Evolutionary conservation across 2,329 filamentous ascomycete species (phyloP).

Genomic region (Sclerotinia trifoliorum): DNA sequence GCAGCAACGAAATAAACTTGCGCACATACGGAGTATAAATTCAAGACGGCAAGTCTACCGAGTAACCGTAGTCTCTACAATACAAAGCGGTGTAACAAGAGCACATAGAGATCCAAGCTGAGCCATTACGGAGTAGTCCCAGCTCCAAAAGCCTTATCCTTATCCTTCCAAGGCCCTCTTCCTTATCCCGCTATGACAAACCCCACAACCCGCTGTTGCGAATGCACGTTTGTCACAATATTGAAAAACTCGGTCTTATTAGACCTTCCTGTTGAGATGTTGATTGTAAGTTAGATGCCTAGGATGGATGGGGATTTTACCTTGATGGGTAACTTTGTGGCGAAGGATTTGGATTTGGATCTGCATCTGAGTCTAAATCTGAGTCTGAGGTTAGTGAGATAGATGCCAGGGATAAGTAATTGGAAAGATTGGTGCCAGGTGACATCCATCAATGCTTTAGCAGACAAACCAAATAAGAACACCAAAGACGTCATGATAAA

Average conservation of each 20-base stretch:
- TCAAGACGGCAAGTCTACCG: no score
- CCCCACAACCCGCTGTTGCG: neutral
- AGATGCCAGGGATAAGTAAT: neutral
- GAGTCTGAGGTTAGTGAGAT: neutral
- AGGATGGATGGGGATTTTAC: no score
- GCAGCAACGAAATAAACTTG: no score
- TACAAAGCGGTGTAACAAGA: no score
- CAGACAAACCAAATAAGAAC: neutral
- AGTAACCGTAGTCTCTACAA: no score
- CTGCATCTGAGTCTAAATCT: no score
- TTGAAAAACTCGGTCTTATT: neutral
- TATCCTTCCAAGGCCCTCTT: neutral
- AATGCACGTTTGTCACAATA: neutral
- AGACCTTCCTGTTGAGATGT: no score
- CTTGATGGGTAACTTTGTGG: no score
- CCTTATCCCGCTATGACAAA: constrained; percentile 4
- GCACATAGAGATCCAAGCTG: no score
- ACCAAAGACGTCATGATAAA: neutral
- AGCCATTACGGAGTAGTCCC: neutral
- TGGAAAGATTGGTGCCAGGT: neutral
- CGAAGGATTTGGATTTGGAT: neutral
- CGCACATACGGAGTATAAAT: no score
- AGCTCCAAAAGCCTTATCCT: neutral
- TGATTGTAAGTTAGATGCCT: no score
- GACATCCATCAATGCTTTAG: neutral